A percentile compares a stretch with the other conserved stretches of the same genome.
Evolutionary conservation across 2,329 filamentous ascomycete species (phyloP).

Genomic region (Aspergillus eucalypticola): DNA sequence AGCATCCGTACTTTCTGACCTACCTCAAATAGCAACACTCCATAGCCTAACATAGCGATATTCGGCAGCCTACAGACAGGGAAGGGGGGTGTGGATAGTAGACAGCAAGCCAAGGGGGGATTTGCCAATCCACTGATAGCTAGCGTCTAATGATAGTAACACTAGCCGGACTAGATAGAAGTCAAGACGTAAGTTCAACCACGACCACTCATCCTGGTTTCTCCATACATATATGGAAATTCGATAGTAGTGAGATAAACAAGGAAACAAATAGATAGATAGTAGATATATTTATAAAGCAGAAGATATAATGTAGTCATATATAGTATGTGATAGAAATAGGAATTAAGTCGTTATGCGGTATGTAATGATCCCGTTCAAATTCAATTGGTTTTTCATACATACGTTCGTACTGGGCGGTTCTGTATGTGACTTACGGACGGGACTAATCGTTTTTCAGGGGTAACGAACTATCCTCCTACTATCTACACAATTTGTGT

Average conservation of each 20-base stretch:
- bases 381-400: too few relatives aligned
- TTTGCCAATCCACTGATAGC: neutral
- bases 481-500: too few relatives aligned
- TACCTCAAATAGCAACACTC: neutral
- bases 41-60: neutral
- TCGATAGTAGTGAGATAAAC: neutral
- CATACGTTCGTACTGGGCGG: too few relatives aligned
- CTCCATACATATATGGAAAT: neutral
- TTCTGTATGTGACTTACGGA: too few relatives aligned
- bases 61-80: neutral
- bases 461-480: too few relatives aligned
- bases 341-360: too few relatives aligned
- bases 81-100: neutral
- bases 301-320: too few relatives aligned
- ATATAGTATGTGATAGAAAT: too few relatives aligned
- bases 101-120: neutral
- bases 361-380: too few relatives aligned
- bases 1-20: neutral
- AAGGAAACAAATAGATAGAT: neutral
- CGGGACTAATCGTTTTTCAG: too few relatives aligned
- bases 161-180: neutral
- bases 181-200: neutral
- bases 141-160: constrained; percentile 6
- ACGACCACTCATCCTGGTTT: neutral
- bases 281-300: neutral